Percentiles rank a stretch among this genome's conserved stretches.
These are phyloP conservation scores for Gaillardinia entomophila DNA, from an alignment of 805 yeast genomes.

Conservation along the genomic window DNA sequence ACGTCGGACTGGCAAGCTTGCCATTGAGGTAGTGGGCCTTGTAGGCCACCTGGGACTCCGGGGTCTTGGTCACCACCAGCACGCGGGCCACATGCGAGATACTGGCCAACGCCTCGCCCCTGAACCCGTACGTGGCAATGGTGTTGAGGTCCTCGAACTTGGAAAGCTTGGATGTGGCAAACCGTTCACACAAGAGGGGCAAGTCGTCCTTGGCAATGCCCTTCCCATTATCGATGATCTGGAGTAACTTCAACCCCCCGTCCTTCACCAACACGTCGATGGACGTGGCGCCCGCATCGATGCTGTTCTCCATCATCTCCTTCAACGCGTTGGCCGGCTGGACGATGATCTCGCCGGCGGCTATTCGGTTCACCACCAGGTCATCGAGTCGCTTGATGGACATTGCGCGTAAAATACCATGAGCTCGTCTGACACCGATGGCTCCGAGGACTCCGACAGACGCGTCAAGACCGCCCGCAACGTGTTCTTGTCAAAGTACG, in stretches of 20 bases:
- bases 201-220: slow-evolving; percentile 77
- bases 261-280: slow-evolving; percentile 83
- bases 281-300: slow-evolving; percentile 74
- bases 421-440: not conserved
- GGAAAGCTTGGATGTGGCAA: slow-evolving; percentile 81
- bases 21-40: slow-evolving; percentile 67
- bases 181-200: slow-evolving; percentile 78
- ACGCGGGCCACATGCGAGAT: slow-evolving; percentile 86
- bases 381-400: slow-evolving; percentile 43
- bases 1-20: slow-evolving; percentile 39
- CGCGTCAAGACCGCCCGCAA: not conserved
- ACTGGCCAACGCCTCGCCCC: slow-evolving; percentile 96
- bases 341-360: slow-evolving; percentile 94
- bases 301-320: slow-evolving; percentile 86
- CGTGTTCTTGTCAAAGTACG: slow-evolving; percentile 19
- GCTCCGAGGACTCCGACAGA: slow-evolving; percentile 1
- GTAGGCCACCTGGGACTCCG: slow-evolving; percentile 61
- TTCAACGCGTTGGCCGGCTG: slow-evolving; percentile 94
- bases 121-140: slow-evolving; percentile 82
- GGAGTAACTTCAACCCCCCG: slow-evolving; percentile 84
- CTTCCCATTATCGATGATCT: slow-evolving; percentile 82
- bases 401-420: not conserved
- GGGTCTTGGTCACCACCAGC: slow-evolving; percentile 70
- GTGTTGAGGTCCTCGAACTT: slow-evolving; percentile 68
- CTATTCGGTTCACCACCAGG: slow-evolving; percentile 80